Evolutionary conservation across 345 rosid species (phyloP).

Genomic region (Chamaenerion angustifolium): DNA sequence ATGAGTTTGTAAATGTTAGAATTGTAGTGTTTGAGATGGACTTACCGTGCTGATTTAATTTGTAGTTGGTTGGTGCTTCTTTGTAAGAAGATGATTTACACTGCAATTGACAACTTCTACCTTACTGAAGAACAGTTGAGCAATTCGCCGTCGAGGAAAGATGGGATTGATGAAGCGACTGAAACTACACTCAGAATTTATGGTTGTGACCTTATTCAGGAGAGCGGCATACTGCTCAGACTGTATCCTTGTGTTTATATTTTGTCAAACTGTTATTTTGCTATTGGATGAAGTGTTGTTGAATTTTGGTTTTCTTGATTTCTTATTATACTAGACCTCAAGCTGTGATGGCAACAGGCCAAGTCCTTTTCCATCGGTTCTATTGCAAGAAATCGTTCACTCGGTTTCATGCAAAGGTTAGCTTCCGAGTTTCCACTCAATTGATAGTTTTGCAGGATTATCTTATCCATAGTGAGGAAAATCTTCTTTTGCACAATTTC

Average conservation of each 20-base stretch:
- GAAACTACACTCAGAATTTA: slow-evolving; percentile 70
- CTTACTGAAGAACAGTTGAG: slow-evolving; percentile 56
- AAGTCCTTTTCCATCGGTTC: slow-evolving; percentile 84
- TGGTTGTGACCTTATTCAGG: slow-evolving; percentile 93
- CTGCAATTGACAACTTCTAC: slow-evolving; percentile 88
- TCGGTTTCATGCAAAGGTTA: slow-evolving; percentile 79
- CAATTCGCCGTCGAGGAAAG: slow-evolving; percentile 72
- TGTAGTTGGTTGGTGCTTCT: neutral
- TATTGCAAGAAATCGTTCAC: slow-evolving; percentile 95
- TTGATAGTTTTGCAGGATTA: too few relatives aligned
- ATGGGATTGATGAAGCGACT: slow-evolving; percentile 70
- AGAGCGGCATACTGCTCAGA: slow-evolving; percentile 72
- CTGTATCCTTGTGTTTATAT: slow-evolving; percentile 33
- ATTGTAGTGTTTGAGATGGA: too few relatives aligned
- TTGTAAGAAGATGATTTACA: slow-evolving; percentile 51
- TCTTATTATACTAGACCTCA: slow-evolving; percentile 41
- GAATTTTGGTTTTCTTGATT: slow-evolving; percentile 10
- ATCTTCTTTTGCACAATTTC: too few relatives aligned
- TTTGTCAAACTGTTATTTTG: too few relatives aligned
- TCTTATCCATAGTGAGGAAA: too few relatives aligned
- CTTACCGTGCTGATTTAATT: too few relatives aligned
- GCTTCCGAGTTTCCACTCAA: too few relatives aligned
- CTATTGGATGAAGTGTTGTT: neutral
- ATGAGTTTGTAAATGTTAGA: too few relatives aligned
- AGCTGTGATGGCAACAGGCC: slow-evolving; percentile 98